Base-by-base conservation (phyloP, 768 basidiomycete species). In the Rhizopogon vulgaris region DNA sequence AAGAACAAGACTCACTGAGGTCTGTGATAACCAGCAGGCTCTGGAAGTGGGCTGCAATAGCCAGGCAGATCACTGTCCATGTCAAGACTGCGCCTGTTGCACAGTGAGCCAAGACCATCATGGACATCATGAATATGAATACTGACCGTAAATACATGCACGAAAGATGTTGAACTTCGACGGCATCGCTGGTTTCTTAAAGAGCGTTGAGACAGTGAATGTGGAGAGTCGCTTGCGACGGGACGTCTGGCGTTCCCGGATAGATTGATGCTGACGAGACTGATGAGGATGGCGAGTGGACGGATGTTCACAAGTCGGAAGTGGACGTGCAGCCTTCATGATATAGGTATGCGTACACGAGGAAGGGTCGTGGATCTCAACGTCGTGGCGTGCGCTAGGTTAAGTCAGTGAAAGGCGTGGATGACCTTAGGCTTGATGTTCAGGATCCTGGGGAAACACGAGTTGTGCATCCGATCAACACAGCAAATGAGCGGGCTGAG, bases 41-140 rank as follows among this genome's bases (percentile, higher is more conserved):
- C 65, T 87, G 82, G 62, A 92, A 89, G 62, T 89, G 85, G 36
- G 76, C 85, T 47, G 87, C 86, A 71, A 92, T 84, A 53, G 80
- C 87, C 56, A 92, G 72, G 61, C 85, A 89, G 59, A 92, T 84
- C 55, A 86, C 68, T 18, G 87, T 87, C 78, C 87, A 91, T 53
- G 84, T 66, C 47, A 91, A 67, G 38, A 89, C 79, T 40, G 80
- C 70, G 60, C 73, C 89, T 91, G 52, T 10, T 30, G 9, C 49
- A 34, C 1, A 25, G 32, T 40, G 41, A 49, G 51, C 47, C 45
- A 60, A 39, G 42, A 61, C 15, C 28, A 37, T 38, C 41, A 14
- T 25, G 32, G 38, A 7, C 12, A 41, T 28, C 6, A 30, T 22
- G 11, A 22, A 55, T 24, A 36, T 12, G 15, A 60, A 25, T 28